Percentiles rank a stretch among this genome's conserved stretches.
Evolutionary conservation across 345 rosid species (phyloP).

Genomic region (Moringa oleifera): DNA sequence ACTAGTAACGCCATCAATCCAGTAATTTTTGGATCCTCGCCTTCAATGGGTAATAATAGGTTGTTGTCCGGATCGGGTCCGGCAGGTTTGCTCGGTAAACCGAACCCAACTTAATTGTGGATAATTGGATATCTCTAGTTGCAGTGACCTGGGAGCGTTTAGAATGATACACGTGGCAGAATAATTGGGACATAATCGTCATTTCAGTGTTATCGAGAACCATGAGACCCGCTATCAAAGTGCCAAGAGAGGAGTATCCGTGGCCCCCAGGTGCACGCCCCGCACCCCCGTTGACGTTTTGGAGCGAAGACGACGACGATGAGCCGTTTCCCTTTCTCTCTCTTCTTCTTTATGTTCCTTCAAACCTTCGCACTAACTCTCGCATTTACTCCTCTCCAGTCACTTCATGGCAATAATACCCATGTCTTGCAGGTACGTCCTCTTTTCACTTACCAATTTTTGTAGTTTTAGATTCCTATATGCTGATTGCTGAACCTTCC

Average conservation of each 20-base stretch:
- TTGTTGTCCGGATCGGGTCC: no score
- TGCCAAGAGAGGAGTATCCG: background rate
- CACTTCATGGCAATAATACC: conserved; percentile 15
- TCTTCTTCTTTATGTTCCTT: conserved; percentile 20
- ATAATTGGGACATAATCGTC: background rate
- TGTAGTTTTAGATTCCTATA: no score
- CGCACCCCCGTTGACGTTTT: background rate
- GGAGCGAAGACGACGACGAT: conserved; percentile 9
- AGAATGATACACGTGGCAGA: no score
- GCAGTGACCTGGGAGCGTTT: no score
- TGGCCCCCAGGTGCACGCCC: no score
- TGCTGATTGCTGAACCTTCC: background rate
- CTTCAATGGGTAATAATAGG: no score
- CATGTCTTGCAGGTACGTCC: conserved; percentile 37
- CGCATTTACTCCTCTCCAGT: conserved; percentile 27
- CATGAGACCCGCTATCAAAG: background rate
- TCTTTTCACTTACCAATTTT: background rate
- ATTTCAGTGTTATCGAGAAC: no score
- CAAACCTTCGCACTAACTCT: conserved; percentile 17
- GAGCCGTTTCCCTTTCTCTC: conserved; percentile 13
- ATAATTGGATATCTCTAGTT: no score
- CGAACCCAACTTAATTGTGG: no score
- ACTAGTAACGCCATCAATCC: no score
- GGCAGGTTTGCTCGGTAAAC: no score
- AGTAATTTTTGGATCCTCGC: no score